Base-by-base conservation (phyloP, 495 filamentous ascomycete species). In the Penicillium daleae region DNA sequence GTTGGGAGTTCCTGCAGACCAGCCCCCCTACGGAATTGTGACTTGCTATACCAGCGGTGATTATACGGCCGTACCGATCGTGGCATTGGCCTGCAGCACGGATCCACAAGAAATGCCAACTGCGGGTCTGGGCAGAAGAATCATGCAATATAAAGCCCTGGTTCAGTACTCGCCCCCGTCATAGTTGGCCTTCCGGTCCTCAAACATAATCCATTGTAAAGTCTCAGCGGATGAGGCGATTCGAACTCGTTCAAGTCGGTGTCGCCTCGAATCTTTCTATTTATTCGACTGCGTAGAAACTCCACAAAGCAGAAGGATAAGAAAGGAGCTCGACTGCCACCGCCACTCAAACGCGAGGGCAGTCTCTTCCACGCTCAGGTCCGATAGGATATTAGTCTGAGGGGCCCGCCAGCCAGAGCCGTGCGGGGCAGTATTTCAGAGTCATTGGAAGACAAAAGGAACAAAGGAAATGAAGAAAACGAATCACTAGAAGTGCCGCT, bases 231-330 rank as follows among this genome's bases (percentile, higher is more conserved):
- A 49, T 24, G 24, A 26, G 46, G 3, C 2, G 12, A 22, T 46
- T 50, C 12, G 46, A 50, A 26, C 7, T 26, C 29, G 51, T 22
- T 17, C 56, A 58, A 48, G 54, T 59, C 59, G 61, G 61, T 63
- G 22, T 63, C 61, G 26, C 61, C 61, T 33, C 44, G 31, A 15
- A 54, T 49, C 6, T 57, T 57, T 13, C 55, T 48, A 27, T 44
- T 58, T 31, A 22, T 46, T 31, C 61, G 48, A 39, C 40, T 52
- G 31, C 51, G 50, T 22, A 24, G 22, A 29, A 29, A 31, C 26
- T 54, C 59, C 22, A 61, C 51, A 21, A 54, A 54, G 27, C 51
- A 61, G 39, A 35, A 61, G 21, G 52, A 58, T 24, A 57, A 48
- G 17, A 51, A 59, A 27, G 56, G 48, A 21, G 10, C 35, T 17